Percentiles rank a stretch among this genome's conserved stretches.
phyloP scores from a whole-genome alignment of 305 asterid genomes.

The Stenogyne calaminthoides region DNA sequence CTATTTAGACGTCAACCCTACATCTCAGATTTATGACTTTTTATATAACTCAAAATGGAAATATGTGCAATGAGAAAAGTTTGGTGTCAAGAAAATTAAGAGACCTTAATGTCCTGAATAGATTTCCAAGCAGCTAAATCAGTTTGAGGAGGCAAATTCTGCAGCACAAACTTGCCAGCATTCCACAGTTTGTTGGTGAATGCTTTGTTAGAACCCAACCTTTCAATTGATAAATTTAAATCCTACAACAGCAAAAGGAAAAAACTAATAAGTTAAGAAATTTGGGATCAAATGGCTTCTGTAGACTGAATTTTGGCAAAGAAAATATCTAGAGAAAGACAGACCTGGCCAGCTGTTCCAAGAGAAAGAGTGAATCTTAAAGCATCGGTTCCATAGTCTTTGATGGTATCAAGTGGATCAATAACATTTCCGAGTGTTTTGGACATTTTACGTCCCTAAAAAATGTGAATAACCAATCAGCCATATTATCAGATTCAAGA shows the following conservation, averaged over 20 bases:
- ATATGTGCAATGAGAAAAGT: background rate
- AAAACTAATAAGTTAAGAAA: slow-evolving; percentile 16
- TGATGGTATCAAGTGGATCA: slow-evolving; percentile 88
- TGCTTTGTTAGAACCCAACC: slow-evolving; percentile 88
- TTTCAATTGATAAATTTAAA: slow-evolving; percentile 84
- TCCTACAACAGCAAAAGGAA: slow-evolving; percentile 52
- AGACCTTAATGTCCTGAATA: slow-evolving; percentile 65
- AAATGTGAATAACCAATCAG: slow-evolving; percentile 29
- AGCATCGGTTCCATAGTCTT: slow-evolving; percentile 95
- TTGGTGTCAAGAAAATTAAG: slow-evolving; percentile 20
- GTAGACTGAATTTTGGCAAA: background rate
- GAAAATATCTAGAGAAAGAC: slow-evolving; percentile 31
- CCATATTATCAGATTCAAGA: slow-evolving; percentile 14
- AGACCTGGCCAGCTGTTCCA: slow-evolving; percentile 97
- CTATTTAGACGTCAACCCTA: background rate
- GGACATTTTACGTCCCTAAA: slow-evolving; percentile 97
- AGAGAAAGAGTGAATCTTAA: slow-evolving; percentile 90
- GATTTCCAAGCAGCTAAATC: slow-evolving; percentile 74
- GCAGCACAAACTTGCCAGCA: slow-evolving; percentile 96
- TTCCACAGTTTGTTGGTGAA: slow-evolving; percentile 99
- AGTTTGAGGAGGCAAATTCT: slow-evolving; percentile 79
- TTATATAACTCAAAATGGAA: slow-evolving; percentile 18
- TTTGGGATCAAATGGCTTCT: slow-evolving; percentile 5
- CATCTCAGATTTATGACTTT: background rate
- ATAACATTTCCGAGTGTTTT: slow-evolving; percentile 91